Conservation (phyloP, 2,329 filamentous ascomycete genomes). For the Nemania serpens region DNA sequence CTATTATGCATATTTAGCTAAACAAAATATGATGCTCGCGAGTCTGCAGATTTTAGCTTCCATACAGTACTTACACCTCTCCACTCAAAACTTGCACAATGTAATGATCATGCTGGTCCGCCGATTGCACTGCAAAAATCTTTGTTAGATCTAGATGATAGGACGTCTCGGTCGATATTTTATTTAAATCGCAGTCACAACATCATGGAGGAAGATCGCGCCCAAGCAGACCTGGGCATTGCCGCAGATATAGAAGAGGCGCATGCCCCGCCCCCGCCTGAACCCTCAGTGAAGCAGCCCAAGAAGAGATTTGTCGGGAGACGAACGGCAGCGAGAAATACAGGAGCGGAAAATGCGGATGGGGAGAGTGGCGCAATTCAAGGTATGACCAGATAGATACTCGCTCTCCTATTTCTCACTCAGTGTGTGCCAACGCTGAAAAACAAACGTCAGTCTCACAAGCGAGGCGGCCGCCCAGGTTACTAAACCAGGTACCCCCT, state of each 20-base stretch:
- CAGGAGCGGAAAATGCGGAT: conserved; percentile 42
- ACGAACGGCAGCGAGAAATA: conserved; percentile 61
- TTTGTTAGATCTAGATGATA: background rate
- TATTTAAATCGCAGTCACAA: background rate
- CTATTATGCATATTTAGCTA: conserved; percentile 3
- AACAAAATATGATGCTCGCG: background rate
- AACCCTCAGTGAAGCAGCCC: conserved; percentile 64
- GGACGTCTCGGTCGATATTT: background rate
- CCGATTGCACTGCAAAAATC: background rate
- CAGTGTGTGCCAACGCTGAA: background rate
- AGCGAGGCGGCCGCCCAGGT: conserved; percentile 72
- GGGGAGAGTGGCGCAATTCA: conserved; percentile 70
- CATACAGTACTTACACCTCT: background rate
- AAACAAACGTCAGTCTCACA: conserved; percentile 62
- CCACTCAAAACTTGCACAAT: conserved; percentile 3
- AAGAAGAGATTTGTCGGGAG: conserved; percentile 92
- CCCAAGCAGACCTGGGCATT: conserved; percentile 70
- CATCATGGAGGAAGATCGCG: conserved; percentile 77
- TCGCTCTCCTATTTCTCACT: background rate
- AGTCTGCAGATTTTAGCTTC: conserved; percentile 11
- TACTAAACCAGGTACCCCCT: conserved; percentile 88
- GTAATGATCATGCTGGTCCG: background rate
- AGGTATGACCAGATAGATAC: conserved; percentile 54
- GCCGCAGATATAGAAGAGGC: conserved; percentile 67
- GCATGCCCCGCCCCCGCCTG: conserved; percentile 40